phyloP scores from a whole-genome alignment of 805 yeast species.

The Kuraishia molischiana region DNA sequence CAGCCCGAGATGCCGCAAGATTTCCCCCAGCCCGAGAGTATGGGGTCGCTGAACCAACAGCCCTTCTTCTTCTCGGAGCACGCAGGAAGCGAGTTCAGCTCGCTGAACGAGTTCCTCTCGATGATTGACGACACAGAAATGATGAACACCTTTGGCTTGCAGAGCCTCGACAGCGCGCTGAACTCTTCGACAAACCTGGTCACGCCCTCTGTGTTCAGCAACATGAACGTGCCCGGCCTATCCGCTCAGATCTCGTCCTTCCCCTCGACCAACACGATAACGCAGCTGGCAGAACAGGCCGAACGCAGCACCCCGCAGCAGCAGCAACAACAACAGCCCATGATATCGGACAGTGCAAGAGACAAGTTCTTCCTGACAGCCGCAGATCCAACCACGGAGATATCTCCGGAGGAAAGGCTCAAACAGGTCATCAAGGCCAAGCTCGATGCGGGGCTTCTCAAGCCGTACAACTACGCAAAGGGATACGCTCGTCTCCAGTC shows the following conservation, averaged over 20 bases:
- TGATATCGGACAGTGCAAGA: constrained; percentile 65
- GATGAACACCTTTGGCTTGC: constrained; percentile 31
- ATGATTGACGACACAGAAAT: constrained; percentile 84
- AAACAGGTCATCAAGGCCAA: constrained; percentile 93
- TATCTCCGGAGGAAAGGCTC: constrained; percentile 86
- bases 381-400: constrained; percentile 92
- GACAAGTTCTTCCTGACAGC: constrained; percentile 94
- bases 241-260: neutral
- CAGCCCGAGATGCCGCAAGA: constrained; percentile 2
- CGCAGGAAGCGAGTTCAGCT: constrained; percentile 87
- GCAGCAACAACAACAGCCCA: constrained; percentile 10
- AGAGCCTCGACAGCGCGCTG: constrained; percentile 17
- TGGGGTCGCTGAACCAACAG: constrained; percentile 35
- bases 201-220: neutral
- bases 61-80: constrained; percentile 85
- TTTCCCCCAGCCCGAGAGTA: constrained; percentile 5
- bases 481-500: constrained; percentile 86
- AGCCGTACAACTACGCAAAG: constrained; percentile 88
- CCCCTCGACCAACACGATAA: neutral
- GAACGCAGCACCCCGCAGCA: neutral
- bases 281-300: neutral
- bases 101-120: constrained; percentile 78
- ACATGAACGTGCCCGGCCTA: neutral
- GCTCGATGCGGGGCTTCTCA: constrained; percentile 82
- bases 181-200: constrained; percentile 10